Conservation (phyloP, 2,329 filamentous ascomycete species). For the Penicillium rolfsii region DNA sequence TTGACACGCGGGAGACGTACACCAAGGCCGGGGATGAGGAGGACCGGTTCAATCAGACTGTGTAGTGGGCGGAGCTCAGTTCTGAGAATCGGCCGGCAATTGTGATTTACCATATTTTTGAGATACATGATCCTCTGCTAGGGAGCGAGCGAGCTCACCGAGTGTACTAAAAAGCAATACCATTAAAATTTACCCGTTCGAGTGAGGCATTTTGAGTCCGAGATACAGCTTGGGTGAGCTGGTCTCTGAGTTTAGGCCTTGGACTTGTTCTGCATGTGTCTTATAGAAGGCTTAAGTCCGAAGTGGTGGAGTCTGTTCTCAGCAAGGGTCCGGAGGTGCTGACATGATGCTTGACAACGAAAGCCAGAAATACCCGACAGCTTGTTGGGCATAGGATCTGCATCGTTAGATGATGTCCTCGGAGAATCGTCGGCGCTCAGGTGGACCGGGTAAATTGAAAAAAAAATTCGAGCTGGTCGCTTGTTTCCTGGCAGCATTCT, state of each 20-base stretch:
- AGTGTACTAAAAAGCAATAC: constrained; percentile 28
- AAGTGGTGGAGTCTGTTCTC: not conserved
- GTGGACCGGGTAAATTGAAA: constrained; percentile 20
- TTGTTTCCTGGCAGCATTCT: constrained; percentile 21
- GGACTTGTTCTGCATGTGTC: not conserved
- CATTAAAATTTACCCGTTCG: constrained; percentile 16
- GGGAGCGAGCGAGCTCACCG: constrained; percentile 7
- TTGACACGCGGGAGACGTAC: constrained; percentile 49
- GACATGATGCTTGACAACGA: not conserved
- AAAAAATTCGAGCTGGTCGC: constrained; percentile 1
- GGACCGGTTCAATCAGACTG: constrained; percentile 53
- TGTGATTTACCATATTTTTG: not conserved
- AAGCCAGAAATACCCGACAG: constrained; percentile 7
- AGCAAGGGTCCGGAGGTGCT: not conserved
- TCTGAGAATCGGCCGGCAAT: not conserved
- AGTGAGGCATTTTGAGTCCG: constrained; percentile 1
- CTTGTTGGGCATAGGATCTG: constrained; percentile 11
- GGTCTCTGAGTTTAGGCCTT: not conserved
- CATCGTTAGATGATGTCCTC: constrained; percentile 14
- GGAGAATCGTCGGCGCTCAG: constrained; percentile 22
- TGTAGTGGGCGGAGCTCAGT: constrained; percentile 34
- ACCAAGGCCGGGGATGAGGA: constrained; percentile 51
- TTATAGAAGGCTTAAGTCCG: not conserved
- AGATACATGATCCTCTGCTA: constrained; percentile 11
- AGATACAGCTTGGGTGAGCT: not conserved